phyloP scores from a whole-genome alignment of 2,329 filamentous ascomycete genomes.

The Oidium heveae region DNA sequence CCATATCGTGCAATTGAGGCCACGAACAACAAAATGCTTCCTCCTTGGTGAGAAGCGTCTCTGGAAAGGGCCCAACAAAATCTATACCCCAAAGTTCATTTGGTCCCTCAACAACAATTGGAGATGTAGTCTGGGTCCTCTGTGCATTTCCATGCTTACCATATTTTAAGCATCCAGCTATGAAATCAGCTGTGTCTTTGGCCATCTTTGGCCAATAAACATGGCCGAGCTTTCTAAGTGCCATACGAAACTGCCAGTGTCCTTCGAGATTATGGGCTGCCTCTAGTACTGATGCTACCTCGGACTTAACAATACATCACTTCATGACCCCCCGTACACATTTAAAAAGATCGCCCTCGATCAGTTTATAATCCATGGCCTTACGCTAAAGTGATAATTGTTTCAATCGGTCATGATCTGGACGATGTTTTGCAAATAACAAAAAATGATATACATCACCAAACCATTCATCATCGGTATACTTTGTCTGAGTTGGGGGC shows the following conservation, averaged over 20 bases:
- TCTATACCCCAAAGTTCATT: background rate
- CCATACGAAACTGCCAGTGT: background rate
- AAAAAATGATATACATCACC: background rate
- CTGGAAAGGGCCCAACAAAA: background rate
- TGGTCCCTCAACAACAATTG: background rate
- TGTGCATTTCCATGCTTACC: background rate
- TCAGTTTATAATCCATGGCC: background rate
- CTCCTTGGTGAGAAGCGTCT: background rate
- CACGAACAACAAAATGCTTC: background rate
- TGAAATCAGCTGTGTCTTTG: constrained; percentile 1
- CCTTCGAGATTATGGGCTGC: background rate
- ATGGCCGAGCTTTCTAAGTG: background rate
- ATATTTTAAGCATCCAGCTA: background rate
- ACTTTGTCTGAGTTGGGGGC: background rate
- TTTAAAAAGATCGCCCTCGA: background rate
- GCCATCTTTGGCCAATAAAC: background rate
- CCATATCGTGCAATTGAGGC: background rate
- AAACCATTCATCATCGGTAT: constrained; percentile 1
- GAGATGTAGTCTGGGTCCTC: background rate
- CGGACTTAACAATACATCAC: background rate
- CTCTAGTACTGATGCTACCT: background rate
- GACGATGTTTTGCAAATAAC: background rate
- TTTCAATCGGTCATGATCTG: background rate
- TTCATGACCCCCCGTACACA: background rate
- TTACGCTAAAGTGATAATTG: background rate